Conservation (phyloP, 495 filamentous ascomycete species). For the Aspergillus conjunctus region DNA sequence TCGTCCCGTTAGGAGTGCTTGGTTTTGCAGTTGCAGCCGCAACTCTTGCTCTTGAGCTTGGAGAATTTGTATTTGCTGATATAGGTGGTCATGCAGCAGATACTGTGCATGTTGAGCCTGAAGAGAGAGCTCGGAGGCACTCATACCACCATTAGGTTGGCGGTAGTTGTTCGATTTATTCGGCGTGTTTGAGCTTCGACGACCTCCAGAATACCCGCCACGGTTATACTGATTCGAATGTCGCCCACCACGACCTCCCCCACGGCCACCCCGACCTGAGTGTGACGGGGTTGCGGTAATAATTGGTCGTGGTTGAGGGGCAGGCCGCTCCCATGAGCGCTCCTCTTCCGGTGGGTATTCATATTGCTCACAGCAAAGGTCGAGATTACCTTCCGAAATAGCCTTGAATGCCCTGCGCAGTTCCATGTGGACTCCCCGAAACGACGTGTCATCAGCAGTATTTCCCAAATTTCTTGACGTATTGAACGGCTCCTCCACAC, state of each 20-base stretch:
- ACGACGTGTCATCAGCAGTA: conserved; percentile 92
- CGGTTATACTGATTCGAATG: conserved; percentile 49
- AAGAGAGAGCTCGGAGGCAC: conserved; percentile 43
- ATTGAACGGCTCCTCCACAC: conserved; percentile 97
- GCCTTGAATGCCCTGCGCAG: conserved; percentile 83
- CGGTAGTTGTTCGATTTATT: conserved; percentile 43
- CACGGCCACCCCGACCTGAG: conserved; percentile 51
- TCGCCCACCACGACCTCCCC: conserved; percentile 60
- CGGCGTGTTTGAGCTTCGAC: conserved; percentile 56
- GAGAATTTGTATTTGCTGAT: conserved; percentile 63
- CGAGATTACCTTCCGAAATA: conserved; percentile 72
- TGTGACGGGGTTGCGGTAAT: conserved; percentile 55
- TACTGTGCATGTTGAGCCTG: conserved; percentile 55
- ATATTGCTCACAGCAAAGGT: conserved; percentile 80
- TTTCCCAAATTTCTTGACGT: conserved; percentile 91
- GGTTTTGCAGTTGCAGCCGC: conserved; percentile 61
- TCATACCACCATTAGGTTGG: conserved; percentile 36
- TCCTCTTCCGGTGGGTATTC: conserved; percentile 84
- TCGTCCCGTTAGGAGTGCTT: conserved; percentile 55
- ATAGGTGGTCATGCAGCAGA: conserved; percentile 60
- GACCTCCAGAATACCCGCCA: conserved; percentile 48
- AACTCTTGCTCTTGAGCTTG: conserved; percentile 67
- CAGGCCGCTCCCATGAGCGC: conserved; percentile 72
- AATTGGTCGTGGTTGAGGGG: conserved; percentile 60
- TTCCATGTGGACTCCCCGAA: conserved; percentile 86